These are phyloP conservation scores for Exophiala dermatitidis DNA, from an alignment of 2,329 filamentous ascomycete species.

Conservation along the genomic window DNA sequence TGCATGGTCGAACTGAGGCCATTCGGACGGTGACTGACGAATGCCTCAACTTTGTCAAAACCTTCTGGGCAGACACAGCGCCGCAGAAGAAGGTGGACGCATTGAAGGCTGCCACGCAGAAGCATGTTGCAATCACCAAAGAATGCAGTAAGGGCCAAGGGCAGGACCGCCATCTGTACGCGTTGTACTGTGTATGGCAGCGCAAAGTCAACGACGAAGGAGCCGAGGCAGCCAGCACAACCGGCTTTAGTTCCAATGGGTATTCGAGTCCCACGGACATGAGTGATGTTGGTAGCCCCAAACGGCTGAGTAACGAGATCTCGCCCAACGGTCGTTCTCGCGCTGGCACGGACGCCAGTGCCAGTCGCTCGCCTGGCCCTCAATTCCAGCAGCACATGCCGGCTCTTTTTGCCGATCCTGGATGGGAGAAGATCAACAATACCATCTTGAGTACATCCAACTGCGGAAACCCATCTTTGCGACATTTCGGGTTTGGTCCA, in stretches of 20 bases:
- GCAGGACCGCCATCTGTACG: conserved; percentile 88
- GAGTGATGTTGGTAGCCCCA: conserved; percentile 26
- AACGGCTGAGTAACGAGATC: conserved; percentile 23
- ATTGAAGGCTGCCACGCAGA: conserved; percentile 72
- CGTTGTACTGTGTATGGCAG: conserved; percentile 92
- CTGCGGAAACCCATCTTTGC: conserved; percentile 88
- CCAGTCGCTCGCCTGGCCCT: conserved; percentile 33
- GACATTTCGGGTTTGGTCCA: conserved; percentile 94
- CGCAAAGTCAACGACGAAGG: conserved; percentile 69
- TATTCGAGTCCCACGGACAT: conserved; percentile 53
- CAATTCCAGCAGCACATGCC: conserved; percentile 51
- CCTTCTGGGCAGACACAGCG: conserved; percentile 89
- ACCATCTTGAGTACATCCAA: conserved; percentile 97
- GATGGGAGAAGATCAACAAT: conserved; percentile 92
- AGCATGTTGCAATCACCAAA: conserved; percentile 70
- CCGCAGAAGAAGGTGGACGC: conserved; percentile 77
- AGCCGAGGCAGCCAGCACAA: conserved; percentile 46
- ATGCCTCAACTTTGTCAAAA: conserved; percentile 72
- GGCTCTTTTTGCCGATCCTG: conserved; percentile 73
- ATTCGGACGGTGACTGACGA: conserved; percentile 77
- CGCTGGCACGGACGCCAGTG: conserved; percentile 41
- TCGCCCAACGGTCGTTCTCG: conserved; percentile 38
- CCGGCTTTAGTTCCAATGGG: conserved; percentile 50
- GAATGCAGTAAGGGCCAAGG: conserved; percentile 86
- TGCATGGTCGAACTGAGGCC: conserved; percentile 91